Conservation (phyloP, 345 rosid species). For the Eutrema yunnanense region DNA sequence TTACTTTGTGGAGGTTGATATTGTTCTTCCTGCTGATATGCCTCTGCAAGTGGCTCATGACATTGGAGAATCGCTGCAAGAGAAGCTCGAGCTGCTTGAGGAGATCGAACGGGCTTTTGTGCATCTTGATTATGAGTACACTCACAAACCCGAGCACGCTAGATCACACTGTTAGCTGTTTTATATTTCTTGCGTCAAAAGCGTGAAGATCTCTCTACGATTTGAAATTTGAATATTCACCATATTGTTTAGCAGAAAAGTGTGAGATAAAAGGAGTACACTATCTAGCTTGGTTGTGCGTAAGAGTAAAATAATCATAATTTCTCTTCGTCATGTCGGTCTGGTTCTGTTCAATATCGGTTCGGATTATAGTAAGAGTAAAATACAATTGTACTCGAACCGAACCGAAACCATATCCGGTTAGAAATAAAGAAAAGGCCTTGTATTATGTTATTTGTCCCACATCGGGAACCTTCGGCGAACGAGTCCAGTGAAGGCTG, state of each 20-base stretch:
- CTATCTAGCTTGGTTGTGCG: neutral
- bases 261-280: neutral
- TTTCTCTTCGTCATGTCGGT: neutral
- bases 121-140: constrained; percentile 92
- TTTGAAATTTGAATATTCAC: neutral
- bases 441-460: neutral
- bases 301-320: neutral
- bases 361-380: neutral
- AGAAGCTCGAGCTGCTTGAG: constrained; percentile 78
- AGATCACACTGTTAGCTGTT: constrained; percentile 37
- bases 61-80: constrained; percentile 86
- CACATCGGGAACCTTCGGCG: neutral
- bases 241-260: neutral
- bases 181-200: neutral
- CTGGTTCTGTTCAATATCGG: neutral
- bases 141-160: constrained; percentile 94
- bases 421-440: neutral
- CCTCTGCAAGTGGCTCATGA: constrained; percentile 91
- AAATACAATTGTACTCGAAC: neutral
- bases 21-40: constrained; percentile 84
- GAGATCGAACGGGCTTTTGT: constrained; percentile 96
- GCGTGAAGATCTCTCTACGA: neutral
- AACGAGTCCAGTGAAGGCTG: neutral
- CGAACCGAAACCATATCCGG: neutral
- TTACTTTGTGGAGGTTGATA: constrained; percentile 96